A percentile compares a stretch with the other conserved stretches of the same genome.
phyloP scores from a whole-genome alignment of 441 rosid species.

The Brassica balearica region DNA sequence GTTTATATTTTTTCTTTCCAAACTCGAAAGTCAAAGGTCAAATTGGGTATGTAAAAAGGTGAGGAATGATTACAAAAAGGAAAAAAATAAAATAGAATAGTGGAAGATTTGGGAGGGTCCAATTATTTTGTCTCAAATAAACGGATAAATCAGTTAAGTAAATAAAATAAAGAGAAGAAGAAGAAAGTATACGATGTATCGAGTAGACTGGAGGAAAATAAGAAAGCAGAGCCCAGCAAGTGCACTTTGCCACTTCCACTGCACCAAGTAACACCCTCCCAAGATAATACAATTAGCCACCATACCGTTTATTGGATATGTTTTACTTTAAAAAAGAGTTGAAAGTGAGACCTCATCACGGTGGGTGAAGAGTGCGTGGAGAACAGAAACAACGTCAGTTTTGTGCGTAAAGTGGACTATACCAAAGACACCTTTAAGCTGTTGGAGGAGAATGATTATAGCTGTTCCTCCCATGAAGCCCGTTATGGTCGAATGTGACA shows the following conservation, averaged over 20 bases:
- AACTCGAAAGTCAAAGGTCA: neutral
- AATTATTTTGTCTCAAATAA: no score
- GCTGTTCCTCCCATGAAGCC: constrained; percentile 98
- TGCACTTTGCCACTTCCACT: constrained; percentile 84
- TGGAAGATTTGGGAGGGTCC: no score
- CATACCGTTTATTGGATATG: neutral
- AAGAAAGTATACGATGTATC: constrained; percentile 60
- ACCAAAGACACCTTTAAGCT: constrained; percentile 81
- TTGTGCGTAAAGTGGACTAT: constrained; percentile 64
- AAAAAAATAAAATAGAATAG: no score
- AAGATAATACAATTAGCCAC: constrained; percentile 20
- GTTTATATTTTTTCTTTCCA: neutral
- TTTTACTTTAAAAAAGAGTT: neutral
- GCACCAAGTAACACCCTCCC: constrained; percentile 42
- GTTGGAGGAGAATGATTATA: constrained; percentile 71
- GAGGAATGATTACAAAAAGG: neutral
- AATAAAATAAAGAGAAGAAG: neutral
- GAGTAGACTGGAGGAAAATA: constrained; percentile 63
- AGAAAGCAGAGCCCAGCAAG: constrained; percentile 71
- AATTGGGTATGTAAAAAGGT: neutral
- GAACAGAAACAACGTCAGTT: constrained; percentile 76
- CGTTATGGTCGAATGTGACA: constrained; percentile 87
- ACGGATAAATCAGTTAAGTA: no score
- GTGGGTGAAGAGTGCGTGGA: constrained; percentile 54
- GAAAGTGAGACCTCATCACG: constrained; percentile 60